Evolutionary conservation across 495 filamentous ascomycete genomes (phyloP).

Genomic region (Neurospora pannonica): DNA sequence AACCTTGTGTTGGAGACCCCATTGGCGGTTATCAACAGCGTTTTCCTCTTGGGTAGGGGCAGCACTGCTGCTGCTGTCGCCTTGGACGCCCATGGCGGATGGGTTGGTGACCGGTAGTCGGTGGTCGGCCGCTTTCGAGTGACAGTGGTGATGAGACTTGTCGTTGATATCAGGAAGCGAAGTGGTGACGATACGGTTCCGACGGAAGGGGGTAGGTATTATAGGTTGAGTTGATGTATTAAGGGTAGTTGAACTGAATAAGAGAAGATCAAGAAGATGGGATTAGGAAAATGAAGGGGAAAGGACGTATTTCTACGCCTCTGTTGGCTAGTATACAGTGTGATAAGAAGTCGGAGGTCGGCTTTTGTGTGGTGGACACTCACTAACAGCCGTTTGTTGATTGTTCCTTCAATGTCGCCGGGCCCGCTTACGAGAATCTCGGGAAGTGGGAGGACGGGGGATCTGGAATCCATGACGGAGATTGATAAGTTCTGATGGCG

Average conservation of each 20-base stretch:
- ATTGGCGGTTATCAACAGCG: slow-evolving; percentile 9
- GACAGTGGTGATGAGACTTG: neutral
- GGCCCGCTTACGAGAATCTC: neutral
- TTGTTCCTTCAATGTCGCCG: neutral
- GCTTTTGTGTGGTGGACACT: neutral
- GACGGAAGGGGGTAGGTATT: neutral
- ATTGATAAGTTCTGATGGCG: neutral
- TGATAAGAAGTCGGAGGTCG: neutral
- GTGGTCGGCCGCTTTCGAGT: neutral
- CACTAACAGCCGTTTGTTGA: neutral
- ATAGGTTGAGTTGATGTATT: neutral
- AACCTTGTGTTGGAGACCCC: slow-evolving; percentile 38
- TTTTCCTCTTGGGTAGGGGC: neutral
- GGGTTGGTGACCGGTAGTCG: neutral
- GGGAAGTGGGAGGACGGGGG: neutral
- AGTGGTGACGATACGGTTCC: neutral
- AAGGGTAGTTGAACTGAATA: neutral
- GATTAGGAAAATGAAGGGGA: neutral
- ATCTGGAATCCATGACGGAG: neutral
- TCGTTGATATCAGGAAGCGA: neutral
- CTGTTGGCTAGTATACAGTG: neutral
- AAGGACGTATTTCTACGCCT: neutral
- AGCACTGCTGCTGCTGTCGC: slow-evolving; percentile 5
- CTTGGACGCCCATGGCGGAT: slow-evolving; percentile 10
- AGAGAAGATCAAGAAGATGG: neutral